Percentiles rank a stretch among this genome's conserved stretches.
Evolutionary conservation across 192 early-diverging fungal species (phyloP).

Genomic region (Glomus cerebriforme): DNA sequence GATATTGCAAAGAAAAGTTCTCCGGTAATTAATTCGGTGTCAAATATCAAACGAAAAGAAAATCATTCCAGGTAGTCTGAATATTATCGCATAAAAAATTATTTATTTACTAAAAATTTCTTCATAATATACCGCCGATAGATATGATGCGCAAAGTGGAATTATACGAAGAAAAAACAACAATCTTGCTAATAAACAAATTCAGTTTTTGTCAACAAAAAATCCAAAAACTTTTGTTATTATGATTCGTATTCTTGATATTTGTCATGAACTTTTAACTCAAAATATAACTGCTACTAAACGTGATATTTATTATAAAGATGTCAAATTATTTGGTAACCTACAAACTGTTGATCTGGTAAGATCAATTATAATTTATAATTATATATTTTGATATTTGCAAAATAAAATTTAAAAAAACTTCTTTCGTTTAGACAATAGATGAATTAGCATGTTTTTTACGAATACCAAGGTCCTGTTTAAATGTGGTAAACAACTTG

Average conservation of each 20-base stretch:
- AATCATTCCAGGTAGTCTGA: background rate
- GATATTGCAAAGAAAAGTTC: background rate
- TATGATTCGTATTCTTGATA: background rate
- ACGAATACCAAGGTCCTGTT: too few relatives aligned
- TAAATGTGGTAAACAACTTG: too few relatives aligned
- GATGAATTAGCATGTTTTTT: too few relatives aligned
- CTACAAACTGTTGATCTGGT: conserved; percentile 19
- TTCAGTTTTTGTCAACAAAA: background rate
- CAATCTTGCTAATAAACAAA: background rate
- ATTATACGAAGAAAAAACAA: conserved; percentile 8
- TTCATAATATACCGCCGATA: background rate
- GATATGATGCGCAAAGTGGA: conserved; percentile 2
- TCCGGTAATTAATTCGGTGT: too few relatives aligned
- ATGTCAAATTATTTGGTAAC: conserved; percentile 23
- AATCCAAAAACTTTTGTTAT: too few relatives aligned
- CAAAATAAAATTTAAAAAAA: too few relatives aligned
- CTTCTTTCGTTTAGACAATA: too few relatives aligned
- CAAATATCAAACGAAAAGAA: background rate
- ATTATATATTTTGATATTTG: too few relatives aligned
- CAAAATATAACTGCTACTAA: conserved; percentile 19
- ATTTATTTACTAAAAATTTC: background rate
- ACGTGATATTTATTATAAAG: conserved; percentile 38
- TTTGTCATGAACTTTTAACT: conserved; percentile 21
- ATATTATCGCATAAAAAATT: background rate
- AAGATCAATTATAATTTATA: background rate